Base-by-base conservation (phyloP, 306 rosid genomes). In the Fragaria ananassa region DNA sequence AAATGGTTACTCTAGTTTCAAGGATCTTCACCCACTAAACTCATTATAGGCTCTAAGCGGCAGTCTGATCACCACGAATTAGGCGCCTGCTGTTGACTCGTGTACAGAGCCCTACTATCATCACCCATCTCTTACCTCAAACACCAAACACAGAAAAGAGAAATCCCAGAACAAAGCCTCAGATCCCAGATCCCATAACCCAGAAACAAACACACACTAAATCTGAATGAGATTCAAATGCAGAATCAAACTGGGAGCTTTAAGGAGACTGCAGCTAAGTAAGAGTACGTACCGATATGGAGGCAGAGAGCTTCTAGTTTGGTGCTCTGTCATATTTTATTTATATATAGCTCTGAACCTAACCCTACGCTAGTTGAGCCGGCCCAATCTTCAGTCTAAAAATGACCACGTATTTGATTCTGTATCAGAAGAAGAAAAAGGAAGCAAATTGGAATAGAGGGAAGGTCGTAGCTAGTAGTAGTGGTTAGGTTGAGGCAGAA, bases 81-180 rank as follows among this genome's bases (percentile, higher is more conserved):
- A 37, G 89, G 85, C 88, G 76, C 84, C 88, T 71, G 85, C 97
- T 91, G 97, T 84, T 89, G 97, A 91, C 93, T 91, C 96, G 67
- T 37, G 31, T 42, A 80, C 82, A 62, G 87, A 90, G 93, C 88
- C 27, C 27, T 27, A 27, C 27, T 27, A 27, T 27, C 27, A 27
- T 27, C 19, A 4, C 4, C 72, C n/a, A 35, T 47, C 47, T 8
- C 37, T 1, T 23, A 23, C 12, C 42, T 10, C 61, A 8, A 6
- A 47, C 60, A 58, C n/a, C 12, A 42, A 31, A 42, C 62, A 46
- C n/a, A 74, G 8, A 63, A 56, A 27, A 27, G 27, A 27, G 27
- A 27, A 27, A 27, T 27, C 27, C 27, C 27, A 25, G 27, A 25
- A 25, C 27, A 25, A 25, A 25, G 27, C 27, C 27, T 25, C 14